Conservation (phyloP, 1,139 yeast species). For the Magnusiomyces ingens region DNA sequence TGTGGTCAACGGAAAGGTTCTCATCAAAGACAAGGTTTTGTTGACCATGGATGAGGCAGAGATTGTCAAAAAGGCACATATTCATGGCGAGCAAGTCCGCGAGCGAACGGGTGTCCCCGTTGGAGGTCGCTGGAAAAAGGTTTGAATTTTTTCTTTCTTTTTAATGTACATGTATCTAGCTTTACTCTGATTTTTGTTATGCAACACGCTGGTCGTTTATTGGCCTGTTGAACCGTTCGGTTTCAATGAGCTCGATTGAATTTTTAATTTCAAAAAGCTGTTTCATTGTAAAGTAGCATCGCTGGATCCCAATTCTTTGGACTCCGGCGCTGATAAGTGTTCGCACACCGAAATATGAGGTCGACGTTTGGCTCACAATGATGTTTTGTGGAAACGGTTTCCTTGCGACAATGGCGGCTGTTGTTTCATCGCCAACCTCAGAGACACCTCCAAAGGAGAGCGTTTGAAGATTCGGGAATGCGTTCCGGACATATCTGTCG, state of each 20-base stretch:
- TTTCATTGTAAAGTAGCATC: not conserved
- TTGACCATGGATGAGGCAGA: constrained; percentile 25
- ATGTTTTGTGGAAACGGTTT: constrained; percentile 1
- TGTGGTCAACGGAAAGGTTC: constrained; percentile 23
- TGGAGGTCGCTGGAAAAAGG: constrained; percentile 16
- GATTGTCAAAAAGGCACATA: constrained; percentile 22
- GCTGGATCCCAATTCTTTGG: not conserved
- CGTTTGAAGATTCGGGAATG: constrained; percentile 1
- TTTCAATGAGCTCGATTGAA: too few species aligned
- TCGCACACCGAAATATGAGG: not conserved
- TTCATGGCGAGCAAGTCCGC: constrained; percentile 19
- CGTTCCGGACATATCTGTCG: not conserved
- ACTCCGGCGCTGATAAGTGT: constrained; percentile 1
- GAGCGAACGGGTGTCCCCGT: constrained; percentile 14
- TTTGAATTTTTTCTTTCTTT: not conserved
- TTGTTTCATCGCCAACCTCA: constrained; percentile 1
- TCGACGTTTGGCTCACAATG: constrained; percentile 1
- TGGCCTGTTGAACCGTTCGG: too few species aligned
- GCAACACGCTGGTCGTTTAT: too few species aligned
- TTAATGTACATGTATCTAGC: not conserved
- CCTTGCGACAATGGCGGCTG: constrained; percentile 1
- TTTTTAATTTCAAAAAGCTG: not conserved
- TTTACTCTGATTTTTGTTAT: too few species aligned
- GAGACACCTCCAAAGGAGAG: constrained; percentile 1
- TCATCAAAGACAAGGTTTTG: constrained; percentile 20